A percentile compares a stretch with the other conserved stretches of the same genome.
phyloP scores from a whole-genome alignment of 1,284 basidiomycete genomes.

The Pisolithus thermaeus region DNA sequence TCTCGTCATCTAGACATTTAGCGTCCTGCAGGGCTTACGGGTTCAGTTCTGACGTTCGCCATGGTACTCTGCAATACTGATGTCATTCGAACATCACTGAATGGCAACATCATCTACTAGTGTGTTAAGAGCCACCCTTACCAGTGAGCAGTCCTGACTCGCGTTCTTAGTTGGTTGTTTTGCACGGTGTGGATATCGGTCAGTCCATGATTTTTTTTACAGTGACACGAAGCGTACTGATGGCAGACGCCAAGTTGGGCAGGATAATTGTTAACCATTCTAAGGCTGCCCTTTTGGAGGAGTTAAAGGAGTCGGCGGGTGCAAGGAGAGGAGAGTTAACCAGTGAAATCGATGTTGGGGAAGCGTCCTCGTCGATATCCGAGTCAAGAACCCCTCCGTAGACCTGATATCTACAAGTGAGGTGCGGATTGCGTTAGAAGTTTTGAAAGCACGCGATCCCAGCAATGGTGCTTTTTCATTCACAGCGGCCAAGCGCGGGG shows the following conservation, averaged over 20 bases:
- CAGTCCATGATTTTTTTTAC: not conserved
- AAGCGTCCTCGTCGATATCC: too few species aligned
- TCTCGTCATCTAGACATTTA: not conserved
- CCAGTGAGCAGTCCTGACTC: not conserved
- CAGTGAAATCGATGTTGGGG: not conserved
- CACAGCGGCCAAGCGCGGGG: too few species aligned
- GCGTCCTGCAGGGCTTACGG: not conserved
- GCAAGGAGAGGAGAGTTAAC: not conserved
- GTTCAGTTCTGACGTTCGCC: constrained; percentile 15
- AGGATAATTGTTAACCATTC: constrained; percentile 12
- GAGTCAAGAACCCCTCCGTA: too few species aligned
- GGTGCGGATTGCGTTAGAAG: too few species aligned
- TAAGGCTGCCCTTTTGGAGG: not conserved
- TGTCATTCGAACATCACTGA: constrained; percentile 9
- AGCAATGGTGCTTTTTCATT: too few species aligned
- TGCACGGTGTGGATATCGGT: constrained; percentile 16
- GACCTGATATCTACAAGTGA: too few species aligned
- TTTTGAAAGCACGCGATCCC: too few species aligned
- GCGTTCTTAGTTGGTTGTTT: constrained; percentile 15
- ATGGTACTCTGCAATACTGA: constrained; percentile 14
- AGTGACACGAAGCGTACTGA: not conserved
- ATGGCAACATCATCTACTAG: constrained; percentile 17
- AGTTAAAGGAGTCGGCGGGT: not conserved
- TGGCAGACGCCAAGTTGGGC: constrained; percentile 8
- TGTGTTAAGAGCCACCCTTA: not conserved